phyloP scores from a whole-genome alignment of 2,329 filamentous ascomycete species.

The Clonostachys rosea region DNA sequence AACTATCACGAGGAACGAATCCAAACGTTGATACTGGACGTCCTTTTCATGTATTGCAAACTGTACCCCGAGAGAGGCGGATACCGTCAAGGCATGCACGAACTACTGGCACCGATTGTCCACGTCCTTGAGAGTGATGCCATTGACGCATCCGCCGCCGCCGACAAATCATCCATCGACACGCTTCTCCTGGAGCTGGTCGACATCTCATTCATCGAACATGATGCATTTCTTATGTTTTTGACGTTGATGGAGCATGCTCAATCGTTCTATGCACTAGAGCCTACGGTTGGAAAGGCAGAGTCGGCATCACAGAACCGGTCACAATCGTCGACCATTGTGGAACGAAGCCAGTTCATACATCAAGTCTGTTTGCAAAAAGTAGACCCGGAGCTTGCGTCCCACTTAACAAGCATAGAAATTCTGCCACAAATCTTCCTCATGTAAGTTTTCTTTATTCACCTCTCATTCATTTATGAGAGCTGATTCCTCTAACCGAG shows the following conservation, averaged over 20 bases:
- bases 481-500: neutral
- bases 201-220: constrained; percentile 73
- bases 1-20: constrained; percentile 80
- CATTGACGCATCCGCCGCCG: constrained; percentile 44
- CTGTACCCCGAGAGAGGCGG: constrained; percentile 79
- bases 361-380: constrained; percentile 76
- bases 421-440: constrained; percentile 95
- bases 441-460: constrained; percentile 54
- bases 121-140: constrained; percentile 83
- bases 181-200: constrained; percentile 60
- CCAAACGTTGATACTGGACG: constrained; percentile 78
- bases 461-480: neutral
- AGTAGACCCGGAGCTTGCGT: constrained; percentile 77
- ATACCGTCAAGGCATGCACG: constrained; percentile 99
- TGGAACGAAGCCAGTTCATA: constrained; percentile 80
- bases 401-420: constrained; percentile 77
- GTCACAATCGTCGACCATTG: constrained; percentile 54
- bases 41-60: constrained; percentile 93
- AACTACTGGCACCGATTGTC: constrained; percentile 83
- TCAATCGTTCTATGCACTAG: constrained; percentile 70
- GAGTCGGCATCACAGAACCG: constrained; percentile 19
- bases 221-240: constrained; percentile 86
- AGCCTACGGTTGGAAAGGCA: constrained; percentile 6
- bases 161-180: constrained; percentile 38
- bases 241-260: constrained; percentile 82